phyloP scores from a whole-genome alignment of 768 basidiomycete species.

The Amylocystis lapponica region DNA sequence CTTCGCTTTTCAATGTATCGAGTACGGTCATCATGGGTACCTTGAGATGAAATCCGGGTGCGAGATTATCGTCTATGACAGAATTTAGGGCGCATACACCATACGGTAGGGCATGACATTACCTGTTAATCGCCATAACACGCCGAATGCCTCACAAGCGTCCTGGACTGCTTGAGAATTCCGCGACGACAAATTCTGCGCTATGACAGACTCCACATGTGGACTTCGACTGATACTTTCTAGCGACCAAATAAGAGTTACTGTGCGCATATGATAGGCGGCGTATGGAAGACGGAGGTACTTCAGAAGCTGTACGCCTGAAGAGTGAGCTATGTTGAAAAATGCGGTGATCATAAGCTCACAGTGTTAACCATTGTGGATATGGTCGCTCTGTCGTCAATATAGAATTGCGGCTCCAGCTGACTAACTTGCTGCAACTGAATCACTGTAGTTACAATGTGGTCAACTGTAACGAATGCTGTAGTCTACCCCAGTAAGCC shows the following conservation, averaged over 20 bases:
- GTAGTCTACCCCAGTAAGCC: slow-evolving; percentile 33
- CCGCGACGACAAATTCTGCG: slow-evolving; percentile 60
- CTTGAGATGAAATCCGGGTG: slow-evolving; percentile 80
- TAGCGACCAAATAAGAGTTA: slow-evolving; percentile 78
- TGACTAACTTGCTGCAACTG: slow-evolving; percentile 45
- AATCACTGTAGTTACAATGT: slow-evolving; percentile 50
- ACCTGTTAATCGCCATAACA: slow-evolving; percentile 90
- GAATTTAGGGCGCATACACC: too few relatives aligned
- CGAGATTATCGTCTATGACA: slow-evolving; percentile 63
- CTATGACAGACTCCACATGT: slow-evolving; percentile 76
- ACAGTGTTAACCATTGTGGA: slow-evolving; percentile 54
- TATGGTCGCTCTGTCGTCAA: slow-evolving; percentile 53
- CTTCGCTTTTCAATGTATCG: slow-evolving; percentile 72
- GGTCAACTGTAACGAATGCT: slow-evolving; percentile 67
- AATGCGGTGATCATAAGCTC: slow-evolving; percentile 9
- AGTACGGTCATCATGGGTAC: slow-evolving; percentile 85
- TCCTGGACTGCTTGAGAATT: slow-evolving; percentile 42
- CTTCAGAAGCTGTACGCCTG: slow-evolving; percentile 47
- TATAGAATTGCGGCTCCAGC: slow-evolving; percentile 45
- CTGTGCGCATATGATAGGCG: slow-evolving; percentile 76
- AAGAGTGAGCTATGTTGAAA: not conserved
- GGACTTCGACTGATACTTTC: slow-evolving; percentile 47
- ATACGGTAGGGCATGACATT: slow-evolving; percentile 12
- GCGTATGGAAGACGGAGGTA: slow-evolving; percentile 66
- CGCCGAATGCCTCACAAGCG: slow-evolving; percentile 84